Conservation (phyloP, 1,284 basidiomycete species). For the Phylloboletellus chloephorus region DNA sequence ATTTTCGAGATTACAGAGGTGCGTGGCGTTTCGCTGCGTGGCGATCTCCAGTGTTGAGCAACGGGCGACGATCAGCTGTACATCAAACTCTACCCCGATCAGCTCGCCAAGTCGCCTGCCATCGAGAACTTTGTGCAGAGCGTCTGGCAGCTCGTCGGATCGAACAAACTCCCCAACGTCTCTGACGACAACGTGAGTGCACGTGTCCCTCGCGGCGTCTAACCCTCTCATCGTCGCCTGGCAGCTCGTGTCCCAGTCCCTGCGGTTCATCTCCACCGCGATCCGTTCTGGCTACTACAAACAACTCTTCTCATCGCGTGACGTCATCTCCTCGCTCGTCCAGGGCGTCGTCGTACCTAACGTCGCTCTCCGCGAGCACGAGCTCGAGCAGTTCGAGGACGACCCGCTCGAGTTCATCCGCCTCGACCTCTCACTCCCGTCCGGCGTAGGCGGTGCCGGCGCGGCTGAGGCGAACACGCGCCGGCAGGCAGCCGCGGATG, state of each 20-base stretch:
- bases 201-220: background rate
- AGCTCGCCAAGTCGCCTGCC: slow-evolving; percentile 63
- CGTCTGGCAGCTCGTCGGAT: slow-evolving; percentile 87
- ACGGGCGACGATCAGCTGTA: slow-evolving; percentile 59
- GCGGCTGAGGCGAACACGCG: slow-evolving; percentile 50
- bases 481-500: slow-evolving; percentile 89
- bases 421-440: slow-evolving; percentile 77
- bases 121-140: slow-evolving; percentile 82
- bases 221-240: background rate
- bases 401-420: slow-evolving; percentile 95
- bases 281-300: slow-evolving; percentile 84
- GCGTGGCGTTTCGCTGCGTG: slow-evolving; percentile 7
- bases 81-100: slow-evolving; percentile 88
- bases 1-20: slow-evolving; percentile 90
- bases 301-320: slow-evolving; percentile 61
- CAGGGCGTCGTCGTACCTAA: slow-evolving; percentile 94
- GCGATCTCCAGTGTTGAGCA: slow-evolving; percentile 3
- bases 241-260: slow-evolving; percentile 88
- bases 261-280: slow-evolving; percentile 89
- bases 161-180: slow-evolving; percentile 62
- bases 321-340: slow-evolving; percentile 80
- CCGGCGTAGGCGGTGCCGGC: slow-evolving; percentile 47
- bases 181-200: slow-evolving; percentile 76
- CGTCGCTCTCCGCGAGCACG: slow-evolving; percentile 81
- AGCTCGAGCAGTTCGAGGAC: slow-evolving; percentile 96